phyloP scores from a whole-genome alignment of 2,329 filamentous ascomycete species.

The Lasiodiplodia citricola region DNA sequence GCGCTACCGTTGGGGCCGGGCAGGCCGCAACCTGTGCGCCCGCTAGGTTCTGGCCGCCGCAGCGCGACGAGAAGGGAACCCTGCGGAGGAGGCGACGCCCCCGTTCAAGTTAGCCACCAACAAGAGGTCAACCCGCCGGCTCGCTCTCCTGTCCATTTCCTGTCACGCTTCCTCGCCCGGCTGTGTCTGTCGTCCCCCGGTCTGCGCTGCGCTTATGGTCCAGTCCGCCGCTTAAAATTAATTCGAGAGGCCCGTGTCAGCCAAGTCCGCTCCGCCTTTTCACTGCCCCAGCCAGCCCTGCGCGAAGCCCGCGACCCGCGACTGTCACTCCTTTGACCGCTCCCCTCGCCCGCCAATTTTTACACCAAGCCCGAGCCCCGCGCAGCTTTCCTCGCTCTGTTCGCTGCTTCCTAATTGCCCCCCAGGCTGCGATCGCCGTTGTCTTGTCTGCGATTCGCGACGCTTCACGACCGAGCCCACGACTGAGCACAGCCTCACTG shows the following conservation, averaged over 20 bases:
- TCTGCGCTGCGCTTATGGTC: background rate
- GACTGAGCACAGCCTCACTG: conserved; percentile 14
- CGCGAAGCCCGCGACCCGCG: conserved; percentile 13
- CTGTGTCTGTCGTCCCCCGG: background rate
- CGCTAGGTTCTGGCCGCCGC: conserved; percentile 1
- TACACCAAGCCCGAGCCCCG: background rate
- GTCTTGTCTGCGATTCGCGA: conserved; percentile 2
- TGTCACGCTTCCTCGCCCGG: conserved; percentile 2
- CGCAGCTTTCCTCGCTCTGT: background rate
- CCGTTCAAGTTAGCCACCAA: background rate
- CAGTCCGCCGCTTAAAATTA: conserved; percentile 8
- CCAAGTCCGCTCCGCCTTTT: conserved; percentile 23
- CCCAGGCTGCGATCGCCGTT: background rate
- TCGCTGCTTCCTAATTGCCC: conserved; percentile 1
- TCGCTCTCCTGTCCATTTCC: background rate
- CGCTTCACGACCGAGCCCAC: conserved; percentile 7
- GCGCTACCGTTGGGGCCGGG: background rate
- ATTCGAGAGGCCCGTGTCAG: conserved; percentile 13
- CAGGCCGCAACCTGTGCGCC: background rate
- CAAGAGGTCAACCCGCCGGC: background rate
- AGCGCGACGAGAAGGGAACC: conserved; percentile 13
- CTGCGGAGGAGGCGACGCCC: background rate
- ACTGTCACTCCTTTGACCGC: conserved; percentile 24
- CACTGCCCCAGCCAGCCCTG: conserved; percentile 21
- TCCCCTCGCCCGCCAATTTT: conserved; percentile 7